Conservation (phyloP, 257 asterid species). For the Lavandula angustifolia region DNA sequence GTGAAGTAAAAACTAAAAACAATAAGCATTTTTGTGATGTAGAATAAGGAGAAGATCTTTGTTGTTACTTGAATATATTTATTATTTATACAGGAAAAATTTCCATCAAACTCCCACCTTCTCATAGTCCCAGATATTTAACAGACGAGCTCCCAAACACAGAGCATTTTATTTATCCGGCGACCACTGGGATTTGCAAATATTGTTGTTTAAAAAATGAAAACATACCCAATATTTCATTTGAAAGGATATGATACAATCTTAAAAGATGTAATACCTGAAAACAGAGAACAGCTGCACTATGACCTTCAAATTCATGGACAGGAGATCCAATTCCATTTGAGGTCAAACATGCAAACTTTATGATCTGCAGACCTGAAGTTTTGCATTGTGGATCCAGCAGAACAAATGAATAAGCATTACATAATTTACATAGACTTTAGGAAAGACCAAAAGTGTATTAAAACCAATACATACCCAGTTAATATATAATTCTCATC, state of each 20-base stretch:
- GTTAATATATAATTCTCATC: constrained; percentile 86
- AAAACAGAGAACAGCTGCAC: constrained; percentile 89
- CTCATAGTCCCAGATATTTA: constrained; percentile 91
- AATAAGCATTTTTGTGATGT: neutral
- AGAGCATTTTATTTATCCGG: constrained; percentile 82
- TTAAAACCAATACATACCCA: constrained; percentile 53
- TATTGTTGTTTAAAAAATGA: constrained; percentile 21
- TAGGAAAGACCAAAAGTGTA: constrained; percentile 16
- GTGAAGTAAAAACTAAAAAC: constrained; percentile 20
- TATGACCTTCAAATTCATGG: constrained; percentile 82
- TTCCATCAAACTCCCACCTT: constrained; percentile 48
- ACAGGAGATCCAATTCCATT: constrained; percentile 75
- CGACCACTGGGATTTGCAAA: constrained; percentile 72
- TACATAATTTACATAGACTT: no score
- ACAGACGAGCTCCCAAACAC: constrained; percentile 93
- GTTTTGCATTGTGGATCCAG: constrained; percentile 26
- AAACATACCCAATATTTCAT: constrained; percentile 6
- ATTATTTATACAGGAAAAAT: neutral
- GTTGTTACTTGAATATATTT: constrained; percentile 12
- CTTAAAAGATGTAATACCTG: constrained; percentile 60
- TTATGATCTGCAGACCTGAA: constrained; percentile 91
- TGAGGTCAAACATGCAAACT: constrained; percentile 86
- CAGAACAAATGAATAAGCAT: constrained; percentile 8
- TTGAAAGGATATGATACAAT: constrained; percentile 16
- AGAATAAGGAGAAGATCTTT: constrained; percentile 8